Evolutionary conservation across 2,329 filamentous ascomycete genomes (phyloP), one percentile per base, ranked within the genome.

Genomic region (Byssothecium circinans): DNA sequence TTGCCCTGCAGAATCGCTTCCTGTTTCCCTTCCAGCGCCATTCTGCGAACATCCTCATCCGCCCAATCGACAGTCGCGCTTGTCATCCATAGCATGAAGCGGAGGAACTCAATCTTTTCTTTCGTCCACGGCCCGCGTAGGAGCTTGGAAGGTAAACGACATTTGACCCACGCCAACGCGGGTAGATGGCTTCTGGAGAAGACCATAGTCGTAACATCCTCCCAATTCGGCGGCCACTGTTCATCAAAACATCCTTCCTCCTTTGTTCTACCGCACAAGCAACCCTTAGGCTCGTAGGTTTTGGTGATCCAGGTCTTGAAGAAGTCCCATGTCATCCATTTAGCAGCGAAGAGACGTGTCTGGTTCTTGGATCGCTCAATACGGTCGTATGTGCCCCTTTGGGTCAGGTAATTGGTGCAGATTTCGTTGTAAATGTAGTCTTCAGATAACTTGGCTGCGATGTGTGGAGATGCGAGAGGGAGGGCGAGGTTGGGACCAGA

Each of bases 401-500:
- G 35, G 2, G 45, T 60, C 14, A 69, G 50, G 25, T 62, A 60
- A 27, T 62, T 37, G n/a, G 55, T 50, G 52, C 65, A 68, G 3
- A 57, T 45, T 2, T 49, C 45, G 17, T 58, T 30, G 43, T 67
- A 68, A 20, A 61, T 44, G 45, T 60, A 60, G 1, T 56, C 41
- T 23, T 52, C 53, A 3, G 67, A 65, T 12, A 70, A 58, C 27
- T 57, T 58, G 2, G 53, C 41, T n/a, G 68, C 70, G 8, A 81
- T 57, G 10, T 62, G 50, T 0, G 62, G 64, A 0, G 78, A 81
- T 4, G 34, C 60, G 53, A 6, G 64, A 60, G 34, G 71, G 71
- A 45, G 58, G 30, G 76, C 73, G 25, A 76, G 53, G 51, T 80
- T 78, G 19, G 75, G 57, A 7, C 33, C 59, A 5, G 74, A 72